These are phyloP conservation scores for Pestalotiopsis sp. DNA, from an alignment of 2,329 filamentous ascomycete species.

Conservation along the genomic window DNA sequence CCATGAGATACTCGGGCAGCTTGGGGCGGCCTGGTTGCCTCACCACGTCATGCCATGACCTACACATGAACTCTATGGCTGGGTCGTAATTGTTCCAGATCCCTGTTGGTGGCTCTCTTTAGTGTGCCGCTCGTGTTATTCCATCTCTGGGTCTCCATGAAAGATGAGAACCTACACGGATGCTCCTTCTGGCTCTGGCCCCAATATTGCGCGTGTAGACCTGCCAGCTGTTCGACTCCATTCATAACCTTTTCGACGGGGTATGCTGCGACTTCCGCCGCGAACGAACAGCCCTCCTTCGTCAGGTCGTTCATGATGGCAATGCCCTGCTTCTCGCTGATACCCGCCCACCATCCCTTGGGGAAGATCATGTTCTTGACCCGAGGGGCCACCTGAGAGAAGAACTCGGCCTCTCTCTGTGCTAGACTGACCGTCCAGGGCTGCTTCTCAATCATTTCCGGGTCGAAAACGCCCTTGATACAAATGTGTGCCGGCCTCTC, in stretches of 20 bases:
- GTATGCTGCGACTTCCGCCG: slow-evolving; percentile 33
- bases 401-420: slow-evolving; percentile 40
- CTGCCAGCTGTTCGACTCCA: slow-evolving; percentile 41
- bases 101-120: slow-evolving; percentile 19
- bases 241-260: slow-evolving; percentile 34
- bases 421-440: slow-evolving; percentile 33
- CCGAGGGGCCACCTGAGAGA: slow-evolving; percentile 34
- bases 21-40: slow-evolving; percentile 29
- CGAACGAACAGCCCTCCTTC: slow-evolving; percentile 35
- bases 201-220: slow-evolving; percentile 42
- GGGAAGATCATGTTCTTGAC: slow-evolving; percentile 35
- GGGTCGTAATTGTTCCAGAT: slow-evolving; percentile 40
- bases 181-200: slow-evolving; percentile 31
- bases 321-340: slow-evolving; percentile 37
- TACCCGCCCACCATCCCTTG: slow-evolving; percentile 39
- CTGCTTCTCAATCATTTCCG: slow-evolving; percentile 33
- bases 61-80: slow-evolving; percentile 35
- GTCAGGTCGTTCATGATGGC: slow-evolving; percentile 39
- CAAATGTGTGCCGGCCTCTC: slow-evolving; percentile 30
- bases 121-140: not conserved
- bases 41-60: slow-evolving; percentile 33
- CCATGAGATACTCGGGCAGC: slow-evolving; percentile 39
- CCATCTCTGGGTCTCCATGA: too few relatives aligned
- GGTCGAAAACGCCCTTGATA: slow-evolving; percentile 42
- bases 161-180: slow-evolving; percentile 13